Base-by-base conservation (phyloP, 1,284 basidiomycete genomes). In the Veloboletus limbatus region DNA sequence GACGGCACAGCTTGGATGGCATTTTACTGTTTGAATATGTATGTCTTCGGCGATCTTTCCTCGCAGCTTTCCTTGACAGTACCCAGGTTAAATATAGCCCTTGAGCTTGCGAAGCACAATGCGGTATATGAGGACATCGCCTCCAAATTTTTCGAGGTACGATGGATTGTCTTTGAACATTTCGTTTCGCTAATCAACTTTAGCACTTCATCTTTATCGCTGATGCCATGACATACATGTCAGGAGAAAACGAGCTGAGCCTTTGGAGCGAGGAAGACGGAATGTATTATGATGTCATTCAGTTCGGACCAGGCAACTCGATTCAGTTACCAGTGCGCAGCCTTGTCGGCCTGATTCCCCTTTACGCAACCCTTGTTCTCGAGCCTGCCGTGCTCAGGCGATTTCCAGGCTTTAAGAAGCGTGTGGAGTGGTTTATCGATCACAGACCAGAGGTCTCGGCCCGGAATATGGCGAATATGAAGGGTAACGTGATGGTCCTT, bases 1-100 rank as follows among this genome's bases (percentile, higher is more conserved):
- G 96, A 98, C 67, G 96, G 95, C 14, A 98, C 96, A 6, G 92
- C 94, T 0, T 98, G 96, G 96, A 99, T 99, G 96, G 95, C 92
- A 22, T 98, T 98, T 74, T 99, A 96, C 68, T 92, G 86, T 57
- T 71, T 98, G 51, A 96, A 96, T 63, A 98, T 98, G 94, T 88
- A 53, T 59, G 78, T 55, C 22, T 34, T 25, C 10, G 26, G 8
- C 30, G 39, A 43, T 20, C 13, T 39, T 34, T n/a, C 27, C 28
- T 36, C 41, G 25, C 10, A 17, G 28, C 8, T 44, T 46, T 36
- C 17, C 27, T 40, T 48, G 44, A 52, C 25, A 8, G 36, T 33
- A 34, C 26, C 17, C 22, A 92, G 89, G 90, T 72, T 99, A 65
- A 96, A 89, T 68, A 98, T 99, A 68, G 94, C 96, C 1, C 80